Percentiles rank a stretch among this genome's conserved stretches.
Conservation (phyloP, 257 asterid species). For the Solanum microdontum region DNA sequence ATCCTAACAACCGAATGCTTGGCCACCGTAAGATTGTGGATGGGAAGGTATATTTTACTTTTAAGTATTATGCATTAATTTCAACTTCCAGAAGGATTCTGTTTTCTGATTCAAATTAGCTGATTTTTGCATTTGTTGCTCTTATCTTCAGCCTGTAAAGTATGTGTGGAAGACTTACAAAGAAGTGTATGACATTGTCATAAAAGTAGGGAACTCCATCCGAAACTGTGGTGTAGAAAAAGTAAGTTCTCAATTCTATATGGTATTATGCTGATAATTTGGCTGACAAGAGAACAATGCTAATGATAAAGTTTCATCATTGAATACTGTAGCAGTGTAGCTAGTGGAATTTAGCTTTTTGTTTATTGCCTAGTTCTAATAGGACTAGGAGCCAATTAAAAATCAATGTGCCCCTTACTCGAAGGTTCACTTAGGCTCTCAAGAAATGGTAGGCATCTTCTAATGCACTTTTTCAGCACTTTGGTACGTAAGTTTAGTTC, state of each 20-base stretch:
- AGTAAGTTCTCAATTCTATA: constrained; percentile 35
- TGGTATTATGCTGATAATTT: neutral
- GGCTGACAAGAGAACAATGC: neutral
- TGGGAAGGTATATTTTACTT: constrained; percentile 60
- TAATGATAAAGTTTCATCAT: neutral
- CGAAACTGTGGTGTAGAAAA: constrained; percentile 63
- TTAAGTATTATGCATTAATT: constrained; percentile 2
- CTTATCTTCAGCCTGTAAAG: constrained; percentile 54
- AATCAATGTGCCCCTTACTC: neutral
- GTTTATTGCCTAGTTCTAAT: neutral
- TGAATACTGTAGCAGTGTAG: neutral
- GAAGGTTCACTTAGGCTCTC: neutral
- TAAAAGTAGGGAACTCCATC: constrained; percentile 74
- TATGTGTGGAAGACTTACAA: constrained; percentile 81
- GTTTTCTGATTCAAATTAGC: neutral
- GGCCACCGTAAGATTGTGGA: constrained; percentile 61
- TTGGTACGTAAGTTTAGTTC: neutral
- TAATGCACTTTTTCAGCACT: neutral
- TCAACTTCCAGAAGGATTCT: neutral
- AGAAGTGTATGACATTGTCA: constrained; percentile 63
- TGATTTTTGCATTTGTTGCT: constrained; percentile 1
- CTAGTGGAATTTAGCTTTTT: neutral
- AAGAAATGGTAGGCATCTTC: neutral
- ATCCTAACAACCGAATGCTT: constrained; percentile 83
- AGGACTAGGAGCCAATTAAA: neutral